Conservation (phyloP, 345 rosid genomes). For the Isatis tinctoria region DNA sequence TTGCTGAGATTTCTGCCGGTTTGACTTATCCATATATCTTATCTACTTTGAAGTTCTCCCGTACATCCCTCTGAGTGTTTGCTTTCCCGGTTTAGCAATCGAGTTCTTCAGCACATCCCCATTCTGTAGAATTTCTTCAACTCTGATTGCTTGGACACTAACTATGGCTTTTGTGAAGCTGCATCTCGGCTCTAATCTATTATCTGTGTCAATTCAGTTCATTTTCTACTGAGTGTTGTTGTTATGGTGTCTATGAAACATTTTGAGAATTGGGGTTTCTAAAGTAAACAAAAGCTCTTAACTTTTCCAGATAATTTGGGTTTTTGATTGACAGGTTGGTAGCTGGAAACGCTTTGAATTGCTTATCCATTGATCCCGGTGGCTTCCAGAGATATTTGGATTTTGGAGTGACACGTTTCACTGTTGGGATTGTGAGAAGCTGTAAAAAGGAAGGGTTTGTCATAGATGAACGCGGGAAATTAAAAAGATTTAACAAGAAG, state of each 20-base stretch:
- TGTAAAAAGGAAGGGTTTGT: slow-evolving; percentile 50
- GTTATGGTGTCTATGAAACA: not conserved
- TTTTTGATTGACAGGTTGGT: slow-evolving; percentile 40
- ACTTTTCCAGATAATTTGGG: not conserved
- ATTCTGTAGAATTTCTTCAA: not conserved
- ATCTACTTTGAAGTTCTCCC: not conserved
- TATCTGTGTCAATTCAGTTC: not conserved
- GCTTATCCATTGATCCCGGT: slow-evolving; percentile 32
- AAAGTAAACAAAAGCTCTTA: not conserved
- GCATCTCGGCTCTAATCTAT: not conserved
- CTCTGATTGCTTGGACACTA: not conserved
- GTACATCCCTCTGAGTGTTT: not conserved
- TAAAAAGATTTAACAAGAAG: slow-evolving; percentile 56
- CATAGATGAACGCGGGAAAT: slow-evolving; percentile 63
- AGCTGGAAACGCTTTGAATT: slow-evolving; percentile 37
- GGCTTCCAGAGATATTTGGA: slow-evolving; percentile 27
- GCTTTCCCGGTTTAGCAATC: not conserved
- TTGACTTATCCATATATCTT: not conserved
- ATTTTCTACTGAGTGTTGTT: not conserved
- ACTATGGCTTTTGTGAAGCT: not conserved
- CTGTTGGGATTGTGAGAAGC: slow-evolving; percentile 35
- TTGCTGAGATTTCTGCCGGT: not conserved
- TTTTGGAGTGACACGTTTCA: slow-evolving; percentile 32
- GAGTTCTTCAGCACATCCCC: not conserved
- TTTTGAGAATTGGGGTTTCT: not conserved